These are phyloP conservation scores for Boletus smithii DNA, from an alignment of 1,284 basidiomycete species.

Conservation along the genomic window DNA sequence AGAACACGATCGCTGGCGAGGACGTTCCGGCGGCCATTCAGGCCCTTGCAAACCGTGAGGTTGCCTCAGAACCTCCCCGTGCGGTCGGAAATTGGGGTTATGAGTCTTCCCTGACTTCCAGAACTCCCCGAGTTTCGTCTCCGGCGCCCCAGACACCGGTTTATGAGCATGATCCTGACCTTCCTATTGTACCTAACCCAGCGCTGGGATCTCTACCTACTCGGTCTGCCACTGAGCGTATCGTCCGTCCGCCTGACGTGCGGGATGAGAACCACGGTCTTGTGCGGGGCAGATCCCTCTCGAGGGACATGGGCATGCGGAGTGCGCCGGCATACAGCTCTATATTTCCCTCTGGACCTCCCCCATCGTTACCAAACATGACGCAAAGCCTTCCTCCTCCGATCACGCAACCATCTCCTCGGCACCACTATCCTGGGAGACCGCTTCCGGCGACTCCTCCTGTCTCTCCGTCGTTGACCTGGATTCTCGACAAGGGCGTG, in stretches of 20 bases:
- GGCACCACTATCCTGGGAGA: constrained; percentile 32
- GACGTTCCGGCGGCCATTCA: constrained; percentile 16
- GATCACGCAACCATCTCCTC: constrained; percentile 23
- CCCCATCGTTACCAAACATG: constrained; percentile 22
- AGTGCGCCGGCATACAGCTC: constrained; percentile 35
- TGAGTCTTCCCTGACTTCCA: constrained; percentile 21
- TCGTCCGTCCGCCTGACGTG: constrained; percentile 27
- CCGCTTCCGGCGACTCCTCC: constrained; percentile 34
- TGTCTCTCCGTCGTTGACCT: constrained; percentile 33
- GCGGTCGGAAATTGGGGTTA: constrained; percentile 10
- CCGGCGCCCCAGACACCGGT: constrained; percentile 12
- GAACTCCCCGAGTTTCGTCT: constrained; percentile 26
- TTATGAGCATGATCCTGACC: constrained; percentile 31
- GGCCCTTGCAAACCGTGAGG: constrained; percentile 16
- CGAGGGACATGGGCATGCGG: constrained; percentile 31
- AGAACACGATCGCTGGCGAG: constrained; percentile 17
- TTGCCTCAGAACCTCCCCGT: constrained; percentile 25
- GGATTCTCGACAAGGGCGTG: constrained; percentile 31
- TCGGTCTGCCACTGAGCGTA: constrained; percentile 32
- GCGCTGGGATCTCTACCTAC: constrained; percentile 19
- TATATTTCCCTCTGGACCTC: constrained; percentile 34
- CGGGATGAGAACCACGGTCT: constrained; percentile 31
- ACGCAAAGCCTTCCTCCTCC: constrained; percentile 29
- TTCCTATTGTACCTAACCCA: constrained; percentile 25
- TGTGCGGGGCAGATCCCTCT: constrained; percentile 33